Base-by-base conservation (phyloP, 75 land plant genomes). In the Chamaecyparis obtusa region DNA sequence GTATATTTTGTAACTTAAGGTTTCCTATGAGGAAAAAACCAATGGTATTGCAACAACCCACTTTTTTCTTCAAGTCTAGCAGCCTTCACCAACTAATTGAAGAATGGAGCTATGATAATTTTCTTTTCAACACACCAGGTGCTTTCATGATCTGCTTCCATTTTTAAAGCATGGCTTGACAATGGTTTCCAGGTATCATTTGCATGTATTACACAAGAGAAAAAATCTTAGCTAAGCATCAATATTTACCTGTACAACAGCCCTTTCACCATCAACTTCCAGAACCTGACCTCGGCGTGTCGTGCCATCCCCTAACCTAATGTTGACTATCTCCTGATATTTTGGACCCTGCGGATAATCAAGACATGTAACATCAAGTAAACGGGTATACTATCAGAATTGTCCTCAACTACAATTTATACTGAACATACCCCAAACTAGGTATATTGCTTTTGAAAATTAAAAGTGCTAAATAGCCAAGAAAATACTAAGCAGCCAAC, bases 241-340 rank as follows among this genome's bases (percentile, higher is more conserved):
- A 85, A 78, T 24, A 69, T 14, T 78, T 39, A 94, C 95, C 92
- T 94, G 95, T 37, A 98, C 99, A 87, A 98, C 99, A 86, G 99
- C 99, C 83, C 98, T 93, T 86, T 98, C 99, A 8, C 99, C 99
- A 93, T 98, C 99, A 84, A 98, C 99, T 90, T 98, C 99, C 54
- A 98, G 88, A 78, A 98, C 97, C 87, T 98, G 99, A 79, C 99
- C 99, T 85, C 99, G 92, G 5, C 99, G 91, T 17, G 83, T 91
- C 17, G 99, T 92, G 72, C 99, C 99, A 94, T 98, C 99, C 83
- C 97, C 97, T 64, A 98, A 84, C n/a, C 95, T 92, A 76, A 98
- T 91, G 86, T 98, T 98, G 36, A 98, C 99, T 92, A 98, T 98
- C 86, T 98, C 99, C 78, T 98, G 97, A 87, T 91, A 98, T 85